phyloP scores from a whole-genome alignment of 306 rosid species.

The Mimosa bimucronata region DNA sequence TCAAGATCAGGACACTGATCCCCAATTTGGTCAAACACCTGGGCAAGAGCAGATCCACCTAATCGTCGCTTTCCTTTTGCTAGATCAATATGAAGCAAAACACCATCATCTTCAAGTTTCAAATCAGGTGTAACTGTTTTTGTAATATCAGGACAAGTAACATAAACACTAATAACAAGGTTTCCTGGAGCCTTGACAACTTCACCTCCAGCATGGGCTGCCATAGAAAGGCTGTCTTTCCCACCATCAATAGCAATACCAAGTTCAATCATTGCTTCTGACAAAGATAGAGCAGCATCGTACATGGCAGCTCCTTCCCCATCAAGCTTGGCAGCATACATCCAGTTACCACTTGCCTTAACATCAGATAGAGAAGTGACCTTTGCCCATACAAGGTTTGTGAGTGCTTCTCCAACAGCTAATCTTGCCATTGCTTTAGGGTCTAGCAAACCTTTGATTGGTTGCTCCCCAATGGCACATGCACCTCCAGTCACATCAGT shows the following conservation, averaged over 20 bases:
- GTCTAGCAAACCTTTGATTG: conserved; percentile 81
- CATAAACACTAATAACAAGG: conserved; percentile 89
- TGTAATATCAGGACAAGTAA: conserved; percentile 89
- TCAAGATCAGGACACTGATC: conserved; percentile 78
- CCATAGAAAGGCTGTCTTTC: conserved; percentile 93
- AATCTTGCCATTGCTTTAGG: conserved; percentile 97
- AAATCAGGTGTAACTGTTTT: conserved; percentile 90
- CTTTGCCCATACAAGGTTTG: conserved; percentile 95
- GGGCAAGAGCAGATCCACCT: conserved; percentile 94
- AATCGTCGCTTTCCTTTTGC: conserved; percentile 79
- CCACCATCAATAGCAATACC: conserved; percentile 97
- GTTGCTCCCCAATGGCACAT: conserved; percentile 91
- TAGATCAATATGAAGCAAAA: conserved; percentile 79
- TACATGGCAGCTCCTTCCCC: conserved; percentile 96
- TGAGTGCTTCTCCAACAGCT: conserved; percentile 94
- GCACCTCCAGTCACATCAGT: conserved; percentile 82
- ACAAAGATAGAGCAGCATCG: conserved; percentile 76
- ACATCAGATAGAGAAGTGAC: conserved; percentile 84
- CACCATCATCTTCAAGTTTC: conserved; percentile 76
- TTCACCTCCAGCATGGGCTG: conserved; percentile 79
- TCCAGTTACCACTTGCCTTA: conserved; percentile 95
- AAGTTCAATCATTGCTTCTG: conserved; percentile 85
- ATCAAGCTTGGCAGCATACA: conserved; percentile 93
- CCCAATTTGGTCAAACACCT: conserved; percentile 88
- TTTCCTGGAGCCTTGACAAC: conserved; percentile 95